Percentiles rank a stretch among this genome's conserved stretches.
phyloP scores from a whole-genome alignment of 768 basidiomycete species.

The Hydnomerulius pinastri region DNA sequence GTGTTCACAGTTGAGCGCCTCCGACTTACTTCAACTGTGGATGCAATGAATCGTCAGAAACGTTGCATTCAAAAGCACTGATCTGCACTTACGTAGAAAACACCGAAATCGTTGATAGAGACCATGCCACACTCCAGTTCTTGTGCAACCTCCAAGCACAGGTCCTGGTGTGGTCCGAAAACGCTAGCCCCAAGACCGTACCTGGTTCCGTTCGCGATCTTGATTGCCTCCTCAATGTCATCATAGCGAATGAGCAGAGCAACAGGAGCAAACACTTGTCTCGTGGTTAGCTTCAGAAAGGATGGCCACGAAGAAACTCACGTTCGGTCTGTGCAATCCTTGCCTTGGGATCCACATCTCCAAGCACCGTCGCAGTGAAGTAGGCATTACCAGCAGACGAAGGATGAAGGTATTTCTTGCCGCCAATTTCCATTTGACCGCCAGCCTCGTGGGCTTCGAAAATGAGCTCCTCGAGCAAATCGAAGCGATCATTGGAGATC shows the following conservation, averaged over 20 bases:
- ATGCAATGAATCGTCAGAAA: slow-evolving; percentile 19
- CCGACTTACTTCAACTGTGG: slow-evolving; percentile 63
- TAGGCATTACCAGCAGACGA: slow-evolving; percentile 75
- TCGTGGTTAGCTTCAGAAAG: slow-evolving; percentile 11
- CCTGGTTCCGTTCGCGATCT: slow-evolving; percentile 83
- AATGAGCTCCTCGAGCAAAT: slow-evolving; percentile 67
- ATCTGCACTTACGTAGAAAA: slow-evolving; percentile 68
- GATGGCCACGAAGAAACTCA: slow-evolving; percentile 29
- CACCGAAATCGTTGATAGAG: slow-evolving; percentile 91
- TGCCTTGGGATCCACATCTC: slow-evolving; percentile 69
- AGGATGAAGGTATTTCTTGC: slow-evolving; percentile 62
- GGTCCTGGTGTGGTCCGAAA: slow-evolving; percentile 82
- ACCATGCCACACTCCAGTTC: slow-evolving; percentile 95
- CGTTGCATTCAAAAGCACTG: slow-evolving; percentile 3
- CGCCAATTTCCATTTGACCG: slow-evolving; percentile 64
- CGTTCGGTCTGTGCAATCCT: slow-evolving; percentile 80
- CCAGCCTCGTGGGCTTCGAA: slow-evolving; percentile 68
- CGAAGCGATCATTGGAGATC: slow-evolving; percentile 76
- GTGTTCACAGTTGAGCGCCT: slow-evolving; percentile 7
- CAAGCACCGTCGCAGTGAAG: slow-evolving; percentile 87
- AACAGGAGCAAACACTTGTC: slow-evolving; percentile 88
- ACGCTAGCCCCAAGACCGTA: slow-evolving; percentile 95
- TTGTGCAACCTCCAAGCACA: slow-evolving; percentile 80
- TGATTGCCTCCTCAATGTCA: slow-evolving; percentile 79
- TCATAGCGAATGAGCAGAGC: slow-evolving; percentile 86